Conservation (phyloP, 805 yeast genomes). For the Kregervanrija delftensis region DNA sequence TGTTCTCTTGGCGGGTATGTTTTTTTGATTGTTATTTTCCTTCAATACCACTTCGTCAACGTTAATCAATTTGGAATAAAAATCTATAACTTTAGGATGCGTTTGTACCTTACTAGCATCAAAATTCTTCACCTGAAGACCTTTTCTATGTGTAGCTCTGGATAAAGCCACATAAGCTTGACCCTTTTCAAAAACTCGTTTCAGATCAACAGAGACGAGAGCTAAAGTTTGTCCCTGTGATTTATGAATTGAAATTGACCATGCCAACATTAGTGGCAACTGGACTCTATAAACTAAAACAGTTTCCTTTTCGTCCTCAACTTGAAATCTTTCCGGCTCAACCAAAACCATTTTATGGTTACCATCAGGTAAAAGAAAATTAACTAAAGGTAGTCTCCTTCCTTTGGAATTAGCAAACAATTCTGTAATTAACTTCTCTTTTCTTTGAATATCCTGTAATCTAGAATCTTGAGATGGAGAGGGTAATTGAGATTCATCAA, state of each 20-base stretch:
- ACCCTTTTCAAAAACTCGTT: conserved; percentile 77
- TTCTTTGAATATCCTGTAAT: conserved; percentile 33
- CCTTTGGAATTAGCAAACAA: conserved; percentile 39
- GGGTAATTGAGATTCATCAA: too few relatives aligned
- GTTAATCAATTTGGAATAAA: conserved; percentile 47
- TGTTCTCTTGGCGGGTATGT: too few relatives aligned
- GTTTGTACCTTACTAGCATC: conserved; percentile 56
- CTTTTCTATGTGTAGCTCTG: conserved; percentile 72
- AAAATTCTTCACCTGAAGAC: conserved; percentile 77
- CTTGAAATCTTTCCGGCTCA: conserved; percentile 74
- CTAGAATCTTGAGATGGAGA: background rate
- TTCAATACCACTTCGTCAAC: conserved; percentile 24
- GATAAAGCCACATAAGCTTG: conserved; percentile 96
- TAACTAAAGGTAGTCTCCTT: conserved; percentile 64
- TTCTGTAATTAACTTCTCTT: conserved; percentile 36
- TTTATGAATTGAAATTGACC: conserved; percentile 95
- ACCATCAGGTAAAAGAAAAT: conserved; percentile 67
- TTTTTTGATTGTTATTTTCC: background rate
- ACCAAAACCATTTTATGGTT: conserved; percentile 69
- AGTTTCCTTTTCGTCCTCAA: conserved; percentile 66
- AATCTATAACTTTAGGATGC: conserved; percentile 61
- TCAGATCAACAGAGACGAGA: conserved; percentile 69
- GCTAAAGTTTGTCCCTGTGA: conserved; percentile 90
- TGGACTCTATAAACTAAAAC: conserved; percentile 71
- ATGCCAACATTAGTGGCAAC: conserved; percentile 84